These are phyloP conservation scores for Schizochytrium sp. DNA, from an alignment of 108 stramenopile genomes.

Conservation along the genomic window DNA sequence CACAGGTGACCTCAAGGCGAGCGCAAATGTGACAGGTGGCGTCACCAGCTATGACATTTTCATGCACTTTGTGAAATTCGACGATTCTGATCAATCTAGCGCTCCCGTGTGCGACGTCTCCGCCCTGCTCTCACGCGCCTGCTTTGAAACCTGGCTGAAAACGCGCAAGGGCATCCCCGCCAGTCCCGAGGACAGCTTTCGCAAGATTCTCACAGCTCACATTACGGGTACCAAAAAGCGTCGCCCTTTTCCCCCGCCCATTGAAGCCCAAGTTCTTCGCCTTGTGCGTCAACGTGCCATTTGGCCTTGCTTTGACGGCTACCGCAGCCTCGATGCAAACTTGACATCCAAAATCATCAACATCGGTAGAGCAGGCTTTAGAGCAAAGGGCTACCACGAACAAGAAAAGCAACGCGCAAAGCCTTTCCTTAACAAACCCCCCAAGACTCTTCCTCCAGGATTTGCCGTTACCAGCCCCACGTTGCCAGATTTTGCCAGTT, in stretches of 20 bases:
- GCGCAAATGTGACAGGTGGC: background rate
- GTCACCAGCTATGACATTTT: background rate
- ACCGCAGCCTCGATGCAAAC: background rate
- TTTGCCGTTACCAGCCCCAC: background rate
- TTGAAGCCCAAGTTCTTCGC: background rate
- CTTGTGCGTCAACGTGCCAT: background rate
- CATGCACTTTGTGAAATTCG: background rate
- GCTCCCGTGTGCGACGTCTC: background rate
- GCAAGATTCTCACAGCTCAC: background rate
- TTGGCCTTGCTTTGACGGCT: slow-evolving; percentile 9
- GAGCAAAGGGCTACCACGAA: background rate
- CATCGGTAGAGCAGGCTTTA: background rate
- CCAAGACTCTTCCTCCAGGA: background rate
- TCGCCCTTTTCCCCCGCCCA: background rate
- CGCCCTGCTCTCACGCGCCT: background rate
- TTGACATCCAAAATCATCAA: background rate
- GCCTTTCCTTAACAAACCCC: background rate
- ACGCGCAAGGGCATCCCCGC: background rate
- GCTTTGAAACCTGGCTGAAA: slow-evolving; percentile 1
- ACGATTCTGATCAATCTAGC: background rate
- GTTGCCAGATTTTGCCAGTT: background rate
- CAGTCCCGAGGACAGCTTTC: background rate
- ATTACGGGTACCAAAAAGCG: background rate
- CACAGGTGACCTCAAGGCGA: too few relatives aligned
- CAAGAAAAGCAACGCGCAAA: background rate